Base-by-base conservation (phyloP, 129 eudicot genomes). In the carrot (Daucus carota) region DNA sequence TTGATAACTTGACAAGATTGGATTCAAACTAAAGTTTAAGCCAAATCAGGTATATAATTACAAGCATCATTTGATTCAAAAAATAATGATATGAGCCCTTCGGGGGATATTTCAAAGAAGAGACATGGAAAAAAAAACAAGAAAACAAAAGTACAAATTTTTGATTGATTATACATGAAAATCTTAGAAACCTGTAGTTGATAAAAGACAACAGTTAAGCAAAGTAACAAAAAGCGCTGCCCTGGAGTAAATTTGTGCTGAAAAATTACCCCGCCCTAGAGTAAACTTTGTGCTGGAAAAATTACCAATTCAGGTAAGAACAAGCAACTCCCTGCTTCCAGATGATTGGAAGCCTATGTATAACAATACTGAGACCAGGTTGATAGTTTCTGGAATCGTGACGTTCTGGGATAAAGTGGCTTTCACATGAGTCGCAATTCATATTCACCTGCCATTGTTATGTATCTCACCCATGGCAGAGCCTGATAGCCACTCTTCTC, bases 381-480 rank as follows among this genome's bases (percentile, higher is more conserved):
- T 16, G 46, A 67, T 14, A 31, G 63, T 42, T 50, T 57, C 20
- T 5, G 18, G 70, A 28, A 9, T 29, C 5, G 0, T 3, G 29
- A 31, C 38, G 5, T 28, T 26, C 38, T 20, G 0, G 38, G 38
- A 63, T 29, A 16, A 36, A 24, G 75, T 50, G 66, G 65, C 62
- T 77, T 73, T 89, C 79, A 91, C 63, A 90, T 69, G 63, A 93
- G 90, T 78, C 98, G 87, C 73, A 93, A 83, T 82, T 93, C 98
- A 83, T 93, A 93, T 77, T 93, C 98, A 24, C 98, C 97, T 18
- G 98, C 98, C 97, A 90, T 90, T 75, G 98, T 93, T 65, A 90
- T 90, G 84, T 93, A 93, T 82, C 98, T 85, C 82, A 93, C 98
- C 98, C 98, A 93, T 54, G 98, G 98, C 60, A 93, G 97, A 80